These are phyloP conservation scores for Millerozyma miso DNA, from an alignment of 805 yeast genomes.

Conservation along the genomic window DNA sequence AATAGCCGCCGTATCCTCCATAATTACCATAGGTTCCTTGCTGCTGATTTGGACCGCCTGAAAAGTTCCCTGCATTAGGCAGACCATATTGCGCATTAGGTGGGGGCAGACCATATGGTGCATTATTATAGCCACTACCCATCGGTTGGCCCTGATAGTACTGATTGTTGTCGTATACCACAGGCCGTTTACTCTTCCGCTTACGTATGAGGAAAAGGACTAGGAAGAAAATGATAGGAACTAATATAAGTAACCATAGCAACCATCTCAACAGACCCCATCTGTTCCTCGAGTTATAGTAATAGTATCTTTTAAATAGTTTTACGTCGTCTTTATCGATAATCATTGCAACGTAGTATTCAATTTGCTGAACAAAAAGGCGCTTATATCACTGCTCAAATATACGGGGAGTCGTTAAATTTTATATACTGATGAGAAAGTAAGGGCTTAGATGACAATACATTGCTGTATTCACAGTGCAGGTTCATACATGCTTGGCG, in stretches of 20 bases:
- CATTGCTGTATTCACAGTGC: background rate
- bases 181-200: conserved; percentile 5
- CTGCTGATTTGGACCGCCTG: background rate
- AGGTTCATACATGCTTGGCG: background rate
- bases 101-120: conserved; percentile 2
- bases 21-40: background rate
- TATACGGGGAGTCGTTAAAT: no score
- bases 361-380: no score
- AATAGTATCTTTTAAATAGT: conserved; percentile 10
- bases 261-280: conserved; percentile 8
- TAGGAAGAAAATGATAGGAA: conserved; percentile 9
- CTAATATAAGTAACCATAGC: conserved; percentile 10
- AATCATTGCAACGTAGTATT: no score
- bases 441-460: no score
- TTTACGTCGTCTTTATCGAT: conserved; percentile 2
- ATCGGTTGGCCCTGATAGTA: conserved; percentile 13
- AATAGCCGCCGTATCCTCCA: conserved; percentile 5
- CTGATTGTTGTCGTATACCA: conserved; percentile 8
- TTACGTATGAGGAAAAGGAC: conserved; percentile 5
- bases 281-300: conserved; percentile 1
- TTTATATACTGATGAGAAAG: no score
- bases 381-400: no score
- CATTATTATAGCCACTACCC: conserved; percentile 7
- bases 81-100: conserved; percentile 2
- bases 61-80: background rate